A percentile compares a stretch with the other conserved stretches of the same genome.
Conservation (phyloP, 1,139 yeast species). For the Debaryomyces nepalensis region DNA sequence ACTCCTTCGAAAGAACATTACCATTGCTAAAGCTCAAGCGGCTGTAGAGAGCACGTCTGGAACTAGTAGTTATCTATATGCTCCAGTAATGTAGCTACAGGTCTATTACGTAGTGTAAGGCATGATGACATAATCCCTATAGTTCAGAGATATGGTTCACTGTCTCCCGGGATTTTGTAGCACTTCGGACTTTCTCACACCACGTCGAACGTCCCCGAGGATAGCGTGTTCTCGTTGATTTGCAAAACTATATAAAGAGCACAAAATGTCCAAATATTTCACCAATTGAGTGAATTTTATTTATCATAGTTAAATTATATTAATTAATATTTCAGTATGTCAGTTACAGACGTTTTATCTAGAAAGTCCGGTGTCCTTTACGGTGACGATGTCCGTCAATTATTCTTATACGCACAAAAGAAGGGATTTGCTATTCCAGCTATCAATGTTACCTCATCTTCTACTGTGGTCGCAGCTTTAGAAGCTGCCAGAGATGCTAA, state of each 20-base stretch:
- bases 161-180: conserved; percentile 14
- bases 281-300: background rate
- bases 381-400: conserved; percentile 95
- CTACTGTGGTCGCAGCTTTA: conserved; percentile 94
- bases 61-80: background rate
- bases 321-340: conserved; percentile 29
- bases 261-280: conserved; percentile 10
- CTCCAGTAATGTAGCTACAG: conserved; percentile 4
- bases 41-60: background rate
- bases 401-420: conserved; percentile 92
- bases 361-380: conserved; percentile 97
- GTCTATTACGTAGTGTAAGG: conserved; percentile 10
- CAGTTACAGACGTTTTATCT: conserved; percentile 67
- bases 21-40: no score
- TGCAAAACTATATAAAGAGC: conserved; percentile 15
- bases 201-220: conserved; percentile 13
- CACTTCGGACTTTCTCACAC: conserved; percentile 11
- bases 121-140: conserved; percentile 10
- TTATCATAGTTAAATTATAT: conserved; percentile 8
- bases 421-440: conserved; percentile 98
- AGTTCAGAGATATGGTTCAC: conserved; percentile 12
- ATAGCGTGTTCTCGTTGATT: conserved; percentile 6
- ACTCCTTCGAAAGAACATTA: no score
- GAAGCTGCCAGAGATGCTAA: conserved; percentile 98
- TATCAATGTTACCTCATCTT: conserved; percentile 95